phyloP scores from a whole-genome alignment of 768 basidiomycete species.

The Mycena crocata region DNA sequence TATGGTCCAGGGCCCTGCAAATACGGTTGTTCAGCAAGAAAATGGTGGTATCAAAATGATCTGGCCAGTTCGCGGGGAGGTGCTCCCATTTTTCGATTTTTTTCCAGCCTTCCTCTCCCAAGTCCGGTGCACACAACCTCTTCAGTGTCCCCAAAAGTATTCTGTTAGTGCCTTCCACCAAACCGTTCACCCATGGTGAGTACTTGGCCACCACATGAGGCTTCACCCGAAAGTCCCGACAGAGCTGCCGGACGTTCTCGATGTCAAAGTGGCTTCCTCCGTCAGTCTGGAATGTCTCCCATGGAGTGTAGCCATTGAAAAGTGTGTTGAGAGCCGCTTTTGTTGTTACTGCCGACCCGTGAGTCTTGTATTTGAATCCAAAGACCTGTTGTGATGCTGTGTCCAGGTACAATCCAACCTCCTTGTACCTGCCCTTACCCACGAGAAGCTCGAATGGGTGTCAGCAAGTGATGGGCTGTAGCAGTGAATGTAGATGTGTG shows the following conservation, averaged over 20 bases:
- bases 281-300: no score
- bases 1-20: constrained; percentile 34
- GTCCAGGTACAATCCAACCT: constrained; percentile 33
- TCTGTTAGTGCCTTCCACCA: no score
- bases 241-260: constrained; percentile 28
- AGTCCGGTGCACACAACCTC: constrained; percentile 17
- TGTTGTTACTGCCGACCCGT: constrained; percentile 3
- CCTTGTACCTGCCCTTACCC: constrained; percentile 36
- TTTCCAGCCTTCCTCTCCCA: constrained; percentile 22
- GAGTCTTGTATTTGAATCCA: constrained; percentile 34
- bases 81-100: constrained; percentile 17
- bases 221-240: constrained; percentile 18
- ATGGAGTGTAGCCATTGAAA: constrained; percentile 9
- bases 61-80: constrained; percentile 36
- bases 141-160: background rate
- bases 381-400: constrained; percentile 29
- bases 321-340: constrained; percentile 34
- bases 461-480: constrained; percentile 40
- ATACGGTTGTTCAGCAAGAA: constrained; percentile 38
- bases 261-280: constrained; percentile 40
- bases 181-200: no score
- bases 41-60: constrained; percentile 33
- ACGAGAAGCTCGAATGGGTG: constrained; percentile 44
- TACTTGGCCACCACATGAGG: constrained; percentile 21
- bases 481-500: constrained; percentile 35